Conservation (phyloP, 2,329 filamentous ascomycete genomes). For the Neofusicoccum cordaticola region DNA sequence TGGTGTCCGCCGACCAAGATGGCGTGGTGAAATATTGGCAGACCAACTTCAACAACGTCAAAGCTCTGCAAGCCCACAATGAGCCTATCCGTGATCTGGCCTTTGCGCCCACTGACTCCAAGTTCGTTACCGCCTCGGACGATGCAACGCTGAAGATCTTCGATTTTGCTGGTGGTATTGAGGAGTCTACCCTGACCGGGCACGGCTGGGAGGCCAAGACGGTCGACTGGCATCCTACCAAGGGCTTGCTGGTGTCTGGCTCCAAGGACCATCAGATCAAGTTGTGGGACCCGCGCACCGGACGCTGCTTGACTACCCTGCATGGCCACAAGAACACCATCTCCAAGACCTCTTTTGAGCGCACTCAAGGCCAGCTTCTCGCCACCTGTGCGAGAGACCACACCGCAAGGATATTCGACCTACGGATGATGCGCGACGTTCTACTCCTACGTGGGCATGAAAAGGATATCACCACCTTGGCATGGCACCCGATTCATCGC, state of each 20-base stretch:
- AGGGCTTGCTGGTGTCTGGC: conserved; percentile 89
- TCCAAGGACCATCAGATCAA: conserved; percentile 98
- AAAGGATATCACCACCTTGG: conserved; percentile 88
- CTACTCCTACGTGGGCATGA: conserved; percentile 90
- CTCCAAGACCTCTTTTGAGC: conserved; percentile 87
- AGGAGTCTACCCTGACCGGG: conserved; percentile 82
- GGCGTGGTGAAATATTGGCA: conserved; percentile 98
- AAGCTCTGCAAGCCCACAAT: conserved; percentile 85
- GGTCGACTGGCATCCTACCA: conserved; percentile 96
- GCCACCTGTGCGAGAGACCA: conserved; percentile 93
- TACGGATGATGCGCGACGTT: conserved; percentile 98
- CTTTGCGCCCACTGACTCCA: conserved; percentile 89
- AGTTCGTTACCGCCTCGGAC: conserved; percentile 94
- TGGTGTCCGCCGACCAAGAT: conserved; percentile 92
- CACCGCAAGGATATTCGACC: conserved; percentile 87
- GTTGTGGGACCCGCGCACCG: conserved; percentile 93
- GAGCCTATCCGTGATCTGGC: conserved; percentile 89
- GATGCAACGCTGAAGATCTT: conserved; percentile 93
- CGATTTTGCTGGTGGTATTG: conserved; percentile 83
- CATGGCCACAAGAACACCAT: conserved; percentile 98
- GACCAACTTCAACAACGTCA: conserved; percentile 98
- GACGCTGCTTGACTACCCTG: conserved; percentile 85
- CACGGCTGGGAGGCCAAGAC: conserved; percentile 98
- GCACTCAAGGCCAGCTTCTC: conserved; percentile 76
- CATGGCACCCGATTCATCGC: conserved; percentile 91